phyloP scores from a whole-genome alignment of 495 filamentous ascomycete genomes.

The Sabuloglossum arenarium region DNA sequence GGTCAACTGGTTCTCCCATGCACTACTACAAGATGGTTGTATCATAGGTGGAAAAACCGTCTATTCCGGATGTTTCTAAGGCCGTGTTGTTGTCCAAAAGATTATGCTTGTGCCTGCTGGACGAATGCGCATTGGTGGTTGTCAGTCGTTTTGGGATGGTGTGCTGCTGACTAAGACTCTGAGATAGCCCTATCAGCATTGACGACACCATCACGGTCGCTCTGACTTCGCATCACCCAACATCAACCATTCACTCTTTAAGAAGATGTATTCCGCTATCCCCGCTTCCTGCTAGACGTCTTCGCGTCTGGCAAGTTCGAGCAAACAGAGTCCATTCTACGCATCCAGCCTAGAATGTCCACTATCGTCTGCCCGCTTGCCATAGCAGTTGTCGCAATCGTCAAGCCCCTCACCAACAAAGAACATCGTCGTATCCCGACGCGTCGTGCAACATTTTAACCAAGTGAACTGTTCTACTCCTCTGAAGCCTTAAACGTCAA shows the following conservation, averaged over 20 bases:
- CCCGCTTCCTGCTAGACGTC: constrained; percentile 19
- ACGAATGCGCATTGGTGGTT: not conserved
- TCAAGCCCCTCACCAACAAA: not conserved
- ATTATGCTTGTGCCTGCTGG: not conserved
- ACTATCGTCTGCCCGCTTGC: not conserved
- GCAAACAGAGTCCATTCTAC: constrained; percentile 8
- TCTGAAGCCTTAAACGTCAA: not conserved
- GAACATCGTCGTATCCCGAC: not conserved
- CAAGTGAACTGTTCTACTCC: not conserved
- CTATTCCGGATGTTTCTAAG: not conserved
- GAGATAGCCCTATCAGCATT: constrained; percentile 4
- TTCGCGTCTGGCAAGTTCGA: constrained; percentile 18
- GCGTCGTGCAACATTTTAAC: not conserved
- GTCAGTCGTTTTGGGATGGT: no score
- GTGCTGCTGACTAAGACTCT: constrained; percentile 1
- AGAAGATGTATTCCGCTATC: not conserved
- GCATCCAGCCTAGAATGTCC: constrained; percentile 5
- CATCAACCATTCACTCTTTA: constrained; percentile 9
- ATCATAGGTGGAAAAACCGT: not conserved
- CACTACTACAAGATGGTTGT: not conserved
- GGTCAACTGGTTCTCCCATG: not conserved
- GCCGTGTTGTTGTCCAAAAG: not conserved
- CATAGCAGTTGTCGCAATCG: constrained; percentile 6
- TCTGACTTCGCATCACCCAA: constrained; percentile 5
- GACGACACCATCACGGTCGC: constrained; percentile 1